Base-by-base conservation (phyloP, 257 asterid genomes). In the Anisodus tanguticus region DNA sequence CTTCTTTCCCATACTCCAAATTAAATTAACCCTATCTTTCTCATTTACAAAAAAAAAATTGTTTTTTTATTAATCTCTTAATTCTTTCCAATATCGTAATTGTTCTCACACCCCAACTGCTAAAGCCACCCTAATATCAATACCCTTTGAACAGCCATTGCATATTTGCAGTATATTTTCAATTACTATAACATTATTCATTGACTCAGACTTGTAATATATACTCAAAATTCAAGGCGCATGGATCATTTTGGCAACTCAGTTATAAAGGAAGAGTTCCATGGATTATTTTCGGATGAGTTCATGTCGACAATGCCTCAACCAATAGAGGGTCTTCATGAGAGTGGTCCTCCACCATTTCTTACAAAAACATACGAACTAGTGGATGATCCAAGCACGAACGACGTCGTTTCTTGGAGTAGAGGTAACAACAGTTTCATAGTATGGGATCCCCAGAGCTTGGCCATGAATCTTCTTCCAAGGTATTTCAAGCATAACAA, bases 401-500 rank as follows among this genome's bases (percentile, higher is more conserved):
- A 93, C 83, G 83, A 89, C 45, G 83, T 92, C 4, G 92, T 94
- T 82, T 93, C 93, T 13, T 94, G 98, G 98, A 86, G 94, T 63
- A 39, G 79, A 90, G 94, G 98, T 87, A 91, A 91, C 86, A 94
- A 94, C 83, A 93, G 98, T 83, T 94, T 94, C 84, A 60, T 94
- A 16, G 93, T 94, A 12, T 92, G 93, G 95, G 96, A 94, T 90
- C 97, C 97, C 53, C 95, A 91, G 79, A 16, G 47, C 3, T 94
- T 94, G 66, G 91, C 96, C 82, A 86, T 80, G 16, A 87, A 86
- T 87, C 87, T 92, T 72, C 97, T 94, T 41, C 98, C 98, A 41
- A 91, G 90, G 77, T 94, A 90, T 87, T 93, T 94, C 96, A 94
- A 94, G 87, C 97, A 94, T 84, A 91, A 69, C 80, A 94, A 93